Percentiles rank a stretch among this genome's conserved stretches.
Conservation (phyloP, 31 red algal species). For the Asparagopsis taxiformis region DNA sequence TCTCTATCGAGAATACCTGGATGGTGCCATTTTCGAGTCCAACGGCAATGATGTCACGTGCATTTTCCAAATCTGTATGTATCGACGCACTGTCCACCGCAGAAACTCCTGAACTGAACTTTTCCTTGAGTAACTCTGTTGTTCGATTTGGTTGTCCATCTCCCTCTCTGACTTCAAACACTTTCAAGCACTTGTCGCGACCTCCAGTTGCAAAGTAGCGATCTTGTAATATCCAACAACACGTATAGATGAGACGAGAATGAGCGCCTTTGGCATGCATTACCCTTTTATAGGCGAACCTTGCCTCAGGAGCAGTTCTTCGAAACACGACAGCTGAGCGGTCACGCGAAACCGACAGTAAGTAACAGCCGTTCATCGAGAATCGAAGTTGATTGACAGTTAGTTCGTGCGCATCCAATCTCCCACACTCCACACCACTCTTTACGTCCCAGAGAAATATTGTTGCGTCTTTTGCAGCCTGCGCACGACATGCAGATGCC, state of each 20-base stretch:
- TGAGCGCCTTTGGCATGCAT: constrained; percentile 53
- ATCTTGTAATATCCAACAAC: constrained; percentile 41
- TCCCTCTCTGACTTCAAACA: constrained; percentile 11
- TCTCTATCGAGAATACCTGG: background rate
- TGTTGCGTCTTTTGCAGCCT: constrained; percentile 50
- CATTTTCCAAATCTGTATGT: background rate
- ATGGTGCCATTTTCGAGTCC: constrained; percentile 55
- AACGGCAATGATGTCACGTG: constrained; percentile 14
- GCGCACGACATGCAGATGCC: constrained; percentile 64
- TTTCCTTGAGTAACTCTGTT: constrained; percentile 50
- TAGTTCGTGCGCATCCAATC: constrained; percentile 53
- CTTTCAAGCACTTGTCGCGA: constrained; percentile 59
- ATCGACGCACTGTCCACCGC: constrained; percentile 32
- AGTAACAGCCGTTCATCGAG: constrained; percentile 33
- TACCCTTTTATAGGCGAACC: constrained; percentile 15
- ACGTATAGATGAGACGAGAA: constrained; percentile 45
- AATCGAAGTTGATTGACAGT: constrained; percentile 65
- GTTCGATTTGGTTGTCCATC: background rate
- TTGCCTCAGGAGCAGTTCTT: background rate
- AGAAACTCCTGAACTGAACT: constrained; percentile 49
- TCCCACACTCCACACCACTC: constrained; percentile 51
- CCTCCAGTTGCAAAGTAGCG: constrained; percentile 53
- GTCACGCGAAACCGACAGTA: constrained; percentile 68
- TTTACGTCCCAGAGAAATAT: constrained; percentile 70
- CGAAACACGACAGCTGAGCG: constrained; percentile 62